Evolutionary conservation across 2,329 filamentous ascomycete species (phyloP).

Genomic region (Talaromyces atroroseus): DNA sequence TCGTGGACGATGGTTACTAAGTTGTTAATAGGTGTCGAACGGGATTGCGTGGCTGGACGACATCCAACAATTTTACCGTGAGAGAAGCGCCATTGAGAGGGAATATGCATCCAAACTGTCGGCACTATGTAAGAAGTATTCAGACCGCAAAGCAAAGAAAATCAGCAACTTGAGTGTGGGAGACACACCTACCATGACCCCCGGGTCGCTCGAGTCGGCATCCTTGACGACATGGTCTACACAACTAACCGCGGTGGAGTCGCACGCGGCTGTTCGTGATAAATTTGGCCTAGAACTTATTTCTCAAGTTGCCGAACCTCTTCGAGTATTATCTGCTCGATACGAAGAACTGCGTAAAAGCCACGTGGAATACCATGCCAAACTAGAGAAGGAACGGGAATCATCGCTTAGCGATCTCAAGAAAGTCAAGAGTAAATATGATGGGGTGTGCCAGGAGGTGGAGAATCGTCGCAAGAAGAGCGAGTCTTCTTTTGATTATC

Average conservation of each 20-base stretch:
- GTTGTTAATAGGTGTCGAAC: conserved; percentile 57
- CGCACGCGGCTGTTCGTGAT: conserved; percentile 82
- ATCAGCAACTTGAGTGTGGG: conserved; percentile 83
- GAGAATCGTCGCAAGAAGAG: conserved; percentile 92
- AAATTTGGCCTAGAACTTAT: conserved; percentile 74
- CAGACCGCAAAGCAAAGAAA: conserved; percentile 92
- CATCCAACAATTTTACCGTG: conserved; percentile 94
- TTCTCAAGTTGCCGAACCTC: conserved; percentile 74
- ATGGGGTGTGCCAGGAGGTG: conserved; percentile 86
- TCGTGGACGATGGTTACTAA: conserved; percentile 8
- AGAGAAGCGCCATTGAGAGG: conserved; percentile 89
- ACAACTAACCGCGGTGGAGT: conserved; percentile 84
- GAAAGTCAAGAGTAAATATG: conserved; percentile 91
- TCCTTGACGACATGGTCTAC: conserved; percentile 96
- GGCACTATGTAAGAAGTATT: conserved; percentile 88
- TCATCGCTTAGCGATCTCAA: conserved; percentile 74
- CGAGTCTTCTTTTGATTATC: conserved; percentile 80
- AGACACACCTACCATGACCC: conserved; percentile 86
- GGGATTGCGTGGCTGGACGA: conserved; percentile 95
- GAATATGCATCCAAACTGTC: conserved; percentile 89
- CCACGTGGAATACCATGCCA: conserved; percentile 81
- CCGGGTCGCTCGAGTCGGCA: conserved; percentile 90
- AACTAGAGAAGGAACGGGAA: conserved; percentile 85
- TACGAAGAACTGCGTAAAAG: conserved; percentile 92
- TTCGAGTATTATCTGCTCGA: conserved; percentile 66